These are phyloP conservation scores for Pleurotus djamor DNA, from an alignment of 768 basidiomycete genomes.

Conservation along the genomic window DNA sequence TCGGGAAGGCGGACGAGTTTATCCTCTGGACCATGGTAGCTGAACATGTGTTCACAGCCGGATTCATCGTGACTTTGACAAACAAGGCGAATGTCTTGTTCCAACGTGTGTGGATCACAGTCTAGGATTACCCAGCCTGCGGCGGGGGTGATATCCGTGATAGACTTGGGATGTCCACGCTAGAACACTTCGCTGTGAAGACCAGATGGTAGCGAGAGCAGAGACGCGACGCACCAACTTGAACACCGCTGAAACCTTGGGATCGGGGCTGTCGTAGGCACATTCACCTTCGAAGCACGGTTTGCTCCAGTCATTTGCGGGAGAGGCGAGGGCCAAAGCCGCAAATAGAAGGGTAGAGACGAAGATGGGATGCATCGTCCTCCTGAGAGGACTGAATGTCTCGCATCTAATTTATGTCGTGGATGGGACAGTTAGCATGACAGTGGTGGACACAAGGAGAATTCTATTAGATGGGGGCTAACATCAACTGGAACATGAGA, in stretches of 20 bases:
- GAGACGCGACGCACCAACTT: neutral
- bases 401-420: too few species aligned
- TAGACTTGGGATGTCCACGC: conserved; percentile 6
- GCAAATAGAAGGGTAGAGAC: too few species aligned
- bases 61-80: conserved; percentile 13
- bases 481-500: too few species aligned
- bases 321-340: neutral
- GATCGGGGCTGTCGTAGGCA: neutral
- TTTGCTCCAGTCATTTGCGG: neutral
- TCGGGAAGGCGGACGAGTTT: conserved; percentile 54
- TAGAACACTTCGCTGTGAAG: neutral
- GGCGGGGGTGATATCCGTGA: conserved; percentile 13
- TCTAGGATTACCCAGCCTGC: conserved; percentile 14
- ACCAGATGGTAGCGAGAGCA: neutral
- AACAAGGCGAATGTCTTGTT: conserved; percentile 14
- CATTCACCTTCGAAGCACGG: neutral
- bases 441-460: too few species aligned
- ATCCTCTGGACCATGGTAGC: conserved; percentile 34
- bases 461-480: too few species aligned
- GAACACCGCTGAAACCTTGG: neutral
- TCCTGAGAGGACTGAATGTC: too few species aligned
- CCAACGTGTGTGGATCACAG: conserved; percentile 7
- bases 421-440: too few species aligned
- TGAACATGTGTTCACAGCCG: conserved; percentile 37
- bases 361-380: too few species aligned